Evolutionary conservation across 371 early-diverging fungal species (phyloP), one percentile per base, ranked within the genome.

Genomic region (Circinella umbellata): DNA sequence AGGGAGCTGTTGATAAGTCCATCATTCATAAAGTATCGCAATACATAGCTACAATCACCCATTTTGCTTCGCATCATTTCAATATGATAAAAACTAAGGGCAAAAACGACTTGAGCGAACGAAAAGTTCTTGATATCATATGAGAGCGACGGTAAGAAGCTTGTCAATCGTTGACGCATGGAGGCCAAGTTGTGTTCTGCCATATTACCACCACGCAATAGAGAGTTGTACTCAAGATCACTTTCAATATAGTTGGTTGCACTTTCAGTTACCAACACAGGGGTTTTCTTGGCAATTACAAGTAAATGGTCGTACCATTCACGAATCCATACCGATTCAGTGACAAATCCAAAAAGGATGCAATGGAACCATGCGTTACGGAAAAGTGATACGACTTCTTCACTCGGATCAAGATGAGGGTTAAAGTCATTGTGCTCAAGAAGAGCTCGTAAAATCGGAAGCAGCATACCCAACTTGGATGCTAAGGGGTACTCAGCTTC

Each of bases 331-430:
- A 86, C 81, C 3, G 91, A 86, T 57, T 94, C 92, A 10, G 90
- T 86, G 18, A 92, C 81, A 65, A 93, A 90, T 1, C 95, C 92
- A 75, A 88, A 91, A 4, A 94, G 73, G 1, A 95, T 90, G 59
- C 94, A 87, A 68, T 94, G 92, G 73, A 97, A 91, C 98, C 98
- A 98, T 20, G 92, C 84, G 73, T 95, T 95, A 39, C 97, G 87
- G 83, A 94, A 95, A 14, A 91, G 79, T 27, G 87, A 79, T 0
- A 88, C 86, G 3, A 88, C 80, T 55, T 94, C 95, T 20, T 89
- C 86, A 36, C 84, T 84, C 11, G 90, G 85, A 4, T 80, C 81
- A 35, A 85, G 68, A 63, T 90, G 91, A 5, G 88, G 88, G 27
- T 86, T 78, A 66, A 92, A 92, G 39, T 89, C 87, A 7, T 78